Base-by-base conservation (phyloP, 768 basidiomycete species). In the Mycena rebaudengoi region DNA sequence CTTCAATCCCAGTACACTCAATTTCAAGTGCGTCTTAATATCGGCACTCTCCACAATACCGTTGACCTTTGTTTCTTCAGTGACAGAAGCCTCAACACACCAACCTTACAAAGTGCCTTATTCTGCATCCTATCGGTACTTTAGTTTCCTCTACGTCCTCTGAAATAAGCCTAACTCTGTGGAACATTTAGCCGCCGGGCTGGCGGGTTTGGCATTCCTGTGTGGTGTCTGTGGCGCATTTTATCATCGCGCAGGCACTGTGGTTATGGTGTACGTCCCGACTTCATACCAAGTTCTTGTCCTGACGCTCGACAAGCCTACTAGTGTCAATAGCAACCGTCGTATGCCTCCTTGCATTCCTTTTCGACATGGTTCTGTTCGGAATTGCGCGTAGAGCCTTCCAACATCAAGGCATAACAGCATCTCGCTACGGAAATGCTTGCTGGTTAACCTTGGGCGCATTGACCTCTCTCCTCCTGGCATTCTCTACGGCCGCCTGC, bases 391-490 rank as follows among this genome's bases (percentile, higher is more conserved):
- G 88, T 60, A 74, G 85, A 66, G 82, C 84, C 41, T 83, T 91
- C 71, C 81, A 83, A 58, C 75, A 84, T 63, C 76, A 77, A 20
- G 85, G 83, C 20, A 72, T 79, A 28, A 51, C n/a, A n/a, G n/a
- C 69, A 25, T 86, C 91, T 3, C 78, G 83, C 65, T 90, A 87
- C 76, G 94, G 92, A 16, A 94, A 92, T 74, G 93, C 91, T 43
- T 88, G 88, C 71, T 96, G 94, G 94, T 71, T 95, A 59, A 90
- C 90, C 4, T 83, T 95, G 43, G 92, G 86, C 58, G 92, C 92
- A 1, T 79, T 91, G 50, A 82, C 86, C 53, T 82, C 92, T 1
- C 82, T 95, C 48, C 64, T 88, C 41, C 62, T 94, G 16, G 89
- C 84, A 25, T 89, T 89, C 77, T 91, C 89, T 76, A 82, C 86